Base-by-base conservation (phyloP, 2,329 filamentous ascomycete genomes). In the Cryphonectria naterciae region DNA sequence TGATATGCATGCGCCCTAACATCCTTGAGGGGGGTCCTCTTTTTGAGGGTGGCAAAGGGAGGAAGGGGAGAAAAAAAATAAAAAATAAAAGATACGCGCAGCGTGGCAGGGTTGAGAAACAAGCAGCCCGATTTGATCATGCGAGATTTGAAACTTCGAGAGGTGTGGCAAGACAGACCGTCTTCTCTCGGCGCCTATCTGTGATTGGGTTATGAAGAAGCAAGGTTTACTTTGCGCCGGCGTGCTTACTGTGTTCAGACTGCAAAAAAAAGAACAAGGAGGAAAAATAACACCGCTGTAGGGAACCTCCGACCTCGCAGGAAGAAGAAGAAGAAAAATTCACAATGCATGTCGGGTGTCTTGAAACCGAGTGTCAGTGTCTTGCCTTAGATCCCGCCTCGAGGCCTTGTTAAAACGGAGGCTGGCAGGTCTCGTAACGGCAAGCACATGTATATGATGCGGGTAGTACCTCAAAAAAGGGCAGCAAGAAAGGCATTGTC, bases 101-200 rank as follows among this genome's bases (percentile, higher is more conserved):
- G 54, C 0, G 5, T 3, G 5, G 54, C 54, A 32, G 54, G 58
- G 17, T 39, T 61, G 32, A 22, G 37, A 67, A 69, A 43, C 54
- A 54, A 58, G 52, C 25, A 63, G 52, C 43, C 43, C 35, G 65
- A 64, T 60, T 49, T 39, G 19, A 65, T 68, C 69, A 61, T 68
- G 52, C 66, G 41, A 54, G 41, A 65, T 54, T 61, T 71, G 61
- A 68, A 65, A 65, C 66, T 68, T 54, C n/a, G n/a, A n/a, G n/a
- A 22, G 4, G 60, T 49, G 46, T 61, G 22, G 65, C 39, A 15
- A 62, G 22, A 32, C 32, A 39, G n/a, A 61, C 32, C 13, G 56
- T n/a, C 28, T 19, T n/a, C 22, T 32, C 32, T 61, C 19, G 63
- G 39, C 58, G 58, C 62, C 17, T 60, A 56, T 7, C 11, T 8